A percentile compares a stretch with the other conserved stretches of the same genome.
Conservation (phyloP, 441 rosid genomes). For the Breynia disticha region DNA sequence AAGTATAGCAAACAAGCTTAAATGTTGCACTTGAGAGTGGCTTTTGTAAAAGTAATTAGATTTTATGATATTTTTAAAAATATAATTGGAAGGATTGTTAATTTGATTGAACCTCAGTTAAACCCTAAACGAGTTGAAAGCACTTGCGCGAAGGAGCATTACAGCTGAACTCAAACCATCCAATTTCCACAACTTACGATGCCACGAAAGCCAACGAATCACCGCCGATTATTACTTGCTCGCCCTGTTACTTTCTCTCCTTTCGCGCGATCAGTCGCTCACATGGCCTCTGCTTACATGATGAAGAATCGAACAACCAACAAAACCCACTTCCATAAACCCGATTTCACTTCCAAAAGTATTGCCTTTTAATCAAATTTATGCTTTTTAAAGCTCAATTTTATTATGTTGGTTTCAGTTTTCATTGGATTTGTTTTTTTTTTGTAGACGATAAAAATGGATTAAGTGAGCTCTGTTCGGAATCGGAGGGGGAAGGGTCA, state of each 20-base stretch:
- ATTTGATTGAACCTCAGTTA: too few species aligned
- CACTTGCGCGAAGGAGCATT: too few species aligned
- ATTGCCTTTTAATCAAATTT: background rate
- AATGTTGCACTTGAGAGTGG: too few species aligned
- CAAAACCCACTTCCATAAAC: conserved; percentile 7
- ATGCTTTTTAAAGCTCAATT: background rate
- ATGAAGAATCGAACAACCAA: conserved; percentile 21
- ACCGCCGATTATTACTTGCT: conserved; percentile 16
- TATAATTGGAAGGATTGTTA: too few species aligned
- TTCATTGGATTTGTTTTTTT: background rate
- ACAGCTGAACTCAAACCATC: too few species aligned
- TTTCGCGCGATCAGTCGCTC: conserved; percentile 54
- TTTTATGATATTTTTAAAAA: too few species aligned
- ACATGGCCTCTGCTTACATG: conserved; percentile 24
- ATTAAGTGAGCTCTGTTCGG: conserved; percentile 11
- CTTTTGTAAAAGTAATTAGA: too few species aligned
- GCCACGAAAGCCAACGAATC: conserved; percentile 9
- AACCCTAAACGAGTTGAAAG: too few species aligned
- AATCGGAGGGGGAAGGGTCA: conserved; percentile 15
- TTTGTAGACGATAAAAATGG: conserved; percentile 21
- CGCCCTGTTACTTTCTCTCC: conserved; percentile 58
- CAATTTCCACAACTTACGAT: background rate
- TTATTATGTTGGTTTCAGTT: background rate
- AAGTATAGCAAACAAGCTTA: too few species aligned
- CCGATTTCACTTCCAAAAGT: conserved; percentile 3